Percentiles rank a stretch among this genome's conserved stretches.
phyloP scores from a whole-genome alignment of 2,329 filamentous ascomycete species.

The Cladorrhinum sp. region DNA sequence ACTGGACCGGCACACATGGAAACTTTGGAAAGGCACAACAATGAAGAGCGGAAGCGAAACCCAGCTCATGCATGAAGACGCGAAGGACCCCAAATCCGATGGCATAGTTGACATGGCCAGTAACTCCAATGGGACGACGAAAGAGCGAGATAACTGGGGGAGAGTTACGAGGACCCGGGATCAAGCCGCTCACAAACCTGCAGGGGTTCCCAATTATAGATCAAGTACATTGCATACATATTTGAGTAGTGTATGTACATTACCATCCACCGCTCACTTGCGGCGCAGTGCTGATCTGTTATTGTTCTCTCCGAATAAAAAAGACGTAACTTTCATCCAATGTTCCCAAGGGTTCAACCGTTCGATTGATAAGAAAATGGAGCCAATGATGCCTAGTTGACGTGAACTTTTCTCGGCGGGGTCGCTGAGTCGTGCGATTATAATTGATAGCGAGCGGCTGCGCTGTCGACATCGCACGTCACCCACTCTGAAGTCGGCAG shows the following conservation, averaged over 20 bases:
- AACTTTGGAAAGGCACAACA: not conserved
- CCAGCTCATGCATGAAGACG: slow-evolving; percentile 7
- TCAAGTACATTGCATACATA: not conserved
- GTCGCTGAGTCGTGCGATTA: slow-evolving; percentile 3
- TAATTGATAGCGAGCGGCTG: not conserved
- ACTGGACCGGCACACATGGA: not conserved
- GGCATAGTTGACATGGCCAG: not conserved
- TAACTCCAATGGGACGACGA: not conserved
- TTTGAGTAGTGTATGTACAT: too few species aligned
- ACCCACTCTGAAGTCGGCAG: not conserved
- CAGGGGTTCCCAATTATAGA: not conserved
- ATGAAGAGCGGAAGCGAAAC: slow-evolving; percentile 6
- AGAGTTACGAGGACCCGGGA: not conserved
- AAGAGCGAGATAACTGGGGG: not conserved
- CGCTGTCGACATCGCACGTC: slow-evolving; percentile 9
- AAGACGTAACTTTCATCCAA: not conserved
- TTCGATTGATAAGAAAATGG: slow-evolving; percentile 1
- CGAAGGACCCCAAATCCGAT: not conserved
- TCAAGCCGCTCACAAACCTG: not conserved
- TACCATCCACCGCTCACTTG: not conserved
- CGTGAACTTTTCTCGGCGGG: slow-evolving; percentile 4
- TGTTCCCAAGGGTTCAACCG: not conserved
- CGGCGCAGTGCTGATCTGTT: not conserved
- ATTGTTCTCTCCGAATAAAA: not conserved
- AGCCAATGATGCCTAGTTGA: not conserved